Base-by-base conservation (phyloP, 805 yeast genomes). In the Sugiyamaella lignohabitans region DNA sequence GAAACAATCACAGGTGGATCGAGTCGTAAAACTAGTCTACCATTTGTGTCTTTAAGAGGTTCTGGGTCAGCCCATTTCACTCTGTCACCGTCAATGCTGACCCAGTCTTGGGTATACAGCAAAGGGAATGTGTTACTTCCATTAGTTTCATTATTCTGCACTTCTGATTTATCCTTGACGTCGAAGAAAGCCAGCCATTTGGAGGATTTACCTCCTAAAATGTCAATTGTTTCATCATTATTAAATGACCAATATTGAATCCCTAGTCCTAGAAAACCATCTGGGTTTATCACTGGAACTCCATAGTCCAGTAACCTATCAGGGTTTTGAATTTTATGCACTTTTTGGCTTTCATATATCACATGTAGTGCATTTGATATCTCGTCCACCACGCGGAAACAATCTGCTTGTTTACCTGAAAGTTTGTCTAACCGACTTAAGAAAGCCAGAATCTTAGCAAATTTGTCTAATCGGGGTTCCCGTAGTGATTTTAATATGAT, bases 1-100 rank as follows among this genome's bases (percentile, higher is more conserved):
- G 62, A 55, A 11, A 64, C 37, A 3, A 50, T 18, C 1, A 67
- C 61, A 0, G 71, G 68, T 5, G 71, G 71, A 30, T 56, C 62
- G 4, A 67, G 59, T 16, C 52, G 40, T 8, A 67, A 49, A 1
- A 59, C 63, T 19, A 64, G 56, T 44, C 63, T 63, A 1, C 68
- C 63, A 1, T 59, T 44, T 3, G 59, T 52, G 32, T 62, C 65
- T 18, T 45, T 40, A 42, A 51, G 17, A 27, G 47, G 40, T 27
- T 43, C 48, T 1, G 51, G 43, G 20, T 45, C 49, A 35, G 38
- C 41, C 59, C 56, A 52, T 1, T 36, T 17, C n/a, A 54, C 16
- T 27, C 11, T 27, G 14, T 27, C 32, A n/a, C n/a, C n/a, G 14
- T 27, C 14, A 27, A 27, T 27, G 14, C 14, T 14, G 11, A 27